Evolutionary conservation across 441 rosid species (phyloP).

Genomic region (Mallotus japonicus): DNA sequence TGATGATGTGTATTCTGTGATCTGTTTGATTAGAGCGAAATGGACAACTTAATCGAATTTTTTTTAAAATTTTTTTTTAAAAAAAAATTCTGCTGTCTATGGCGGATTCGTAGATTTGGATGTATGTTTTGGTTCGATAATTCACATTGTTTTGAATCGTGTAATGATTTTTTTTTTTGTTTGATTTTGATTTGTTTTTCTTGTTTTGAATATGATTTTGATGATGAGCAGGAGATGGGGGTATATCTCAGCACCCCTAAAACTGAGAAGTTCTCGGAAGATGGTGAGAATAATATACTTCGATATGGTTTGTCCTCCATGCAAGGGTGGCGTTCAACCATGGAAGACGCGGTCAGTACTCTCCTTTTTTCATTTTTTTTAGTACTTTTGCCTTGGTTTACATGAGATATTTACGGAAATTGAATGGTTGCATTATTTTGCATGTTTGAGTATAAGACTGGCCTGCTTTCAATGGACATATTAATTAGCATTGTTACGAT

Average conservation of each 20-base stretch:
- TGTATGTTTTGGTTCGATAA: not conserved
- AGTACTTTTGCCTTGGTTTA: not conserved
- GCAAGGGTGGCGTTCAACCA: constrained; percentile 97
- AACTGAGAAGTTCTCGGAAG: constrained; percentile 81
- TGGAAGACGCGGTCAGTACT: constrained; percentile 95
- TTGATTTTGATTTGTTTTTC: not conserved
- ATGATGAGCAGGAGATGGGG: constrained; percentile 50
- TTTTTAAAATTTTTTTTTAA: too few species aligned
- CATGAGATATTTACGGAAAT: not conserved
- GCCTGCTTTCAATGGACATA: not conserved
- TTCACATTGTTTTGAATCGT: not conserved
- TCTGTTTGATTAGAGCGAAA: too few species aligned
- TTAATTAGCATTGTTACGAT: not conserved
- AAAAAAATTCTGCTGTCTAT: too few species aligned
- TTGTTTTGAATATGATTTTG: too few species aligned
- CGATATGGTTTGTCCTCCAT: constrained; percentile 85
- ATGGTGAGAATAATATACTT: constrained; percentile 71
- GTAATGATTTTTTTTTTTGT: too few species aligned
- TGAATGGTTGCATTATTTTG: not conserved
- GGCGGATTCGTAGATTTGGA: not conserved
- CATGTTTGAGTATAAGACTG: not conserved
- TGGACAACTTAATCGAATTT: too few species aligned
- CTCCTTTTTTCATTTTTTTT: not conserved
- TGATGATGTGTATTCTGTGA: too few species aligned
- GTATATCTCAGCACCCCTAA: constrained; percentile 86